Evolutionary conservation across 2,329 filamentous ascomycete species (phyloP).

Genomic region (Penicillium crustosum): DNA sequence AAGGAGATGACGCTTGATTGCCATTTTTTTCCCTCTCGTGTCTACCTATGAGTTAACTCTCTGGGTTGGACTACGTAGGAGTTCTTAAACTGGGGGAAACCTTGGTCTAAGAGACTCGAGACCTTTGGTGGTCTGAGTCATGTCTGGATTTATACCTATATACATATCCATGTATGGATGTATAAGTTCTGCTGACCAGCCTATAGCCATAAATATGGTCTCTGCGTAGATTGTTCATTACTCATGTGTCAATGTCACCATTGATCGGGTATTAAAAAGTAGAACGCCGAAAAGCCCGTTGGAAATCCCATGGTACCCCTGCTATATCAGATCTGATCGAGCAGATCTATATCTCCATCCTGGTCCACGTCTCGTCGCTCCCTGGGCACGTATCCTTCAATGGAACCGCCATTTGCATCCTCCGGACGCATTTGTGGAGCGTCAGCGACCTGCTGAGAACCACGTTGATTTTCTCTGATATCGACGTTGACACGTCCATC

Average conservation of each 20-base stretch:
- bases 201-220: constrained; percentile 9
- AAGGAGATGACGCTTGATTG: constrained; percentile 86
- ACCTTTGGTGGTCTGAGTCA: constrained; percentile 11
- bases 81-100: constrained; percentile 5
- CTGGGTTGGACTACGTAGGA: constrained; percentile 27
- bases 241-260: constrained; percentile 11
- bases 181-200: constrained; percentile 5
- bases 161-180: background rate
- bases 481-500: constrained; percentile 35
- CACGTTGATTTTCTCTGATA: constrained; percentile 35
- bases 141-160: background rate
- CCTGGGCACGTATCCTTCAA: constrained; percentile 44
- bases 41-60: constrained; percentile 14
- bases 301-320: constrained; percentile 19
- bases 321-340: constrained; percentile 37
- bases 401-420: constrained; percentile 40
- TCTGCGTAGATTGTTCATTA: constrained; percentile 21
- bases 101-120: constrained; percentile 10
- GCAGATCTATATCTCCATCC: constrained; percentile 52
- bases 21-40: constrained; percentile 55
- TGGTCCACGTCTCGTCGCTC: constrained; percentile 22
- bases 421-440: constrained; percentile 37
- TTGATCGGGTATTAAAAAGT: constrained; percentile 21
- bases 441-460: constrained; percentile 16
- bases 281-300: constrained; percentile 17